phyloP scores from a whole-genome alignment of 148 eudicot genomes.

The Rhododendron henanense region DNA sequence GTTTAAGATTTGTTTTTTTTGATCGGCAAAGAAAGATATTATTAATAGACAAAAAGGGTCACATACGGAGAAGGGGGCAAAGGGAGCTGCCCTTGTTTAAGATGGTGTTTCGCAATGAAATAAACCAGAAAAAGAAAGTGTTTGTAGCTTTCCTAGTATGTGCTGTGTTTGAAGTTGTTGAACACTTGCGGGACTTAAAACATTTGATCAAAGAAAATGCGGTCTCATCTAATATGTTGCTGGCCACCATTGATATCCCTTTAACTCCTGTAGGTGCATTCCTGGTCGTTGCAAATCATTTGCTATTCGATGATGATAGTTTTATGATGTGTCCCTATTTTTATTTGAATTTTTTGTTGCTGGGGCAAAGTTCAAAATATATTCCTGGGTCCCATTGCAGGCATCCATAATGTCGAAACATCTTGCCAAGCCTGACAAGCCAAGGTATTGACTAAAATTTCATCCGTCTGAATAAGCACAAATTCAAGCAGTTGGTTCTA shows the following conservation, averaged over 20 bases:
- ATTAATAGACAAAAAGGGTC: not conserved
- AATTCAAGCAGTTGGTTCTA: not conserved
- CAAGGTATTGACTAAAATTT: slow-evolving; percentile 44
- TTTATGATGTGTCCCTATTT: not conserved
- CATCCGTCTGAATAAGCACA: not conserved
- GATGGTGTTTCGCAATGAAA: not conserved
- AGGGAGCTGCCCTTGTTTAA: not conserved
- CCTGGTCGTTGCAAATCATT: slow-evolving; percentile 4
- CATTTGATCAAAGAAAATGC: not conserved
- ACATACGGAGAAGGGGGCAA: not conserved
- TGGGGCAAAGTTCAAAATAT: not conserved
- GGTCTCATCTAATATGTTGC: not conserved
- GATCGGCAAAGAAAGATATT: not conserved
- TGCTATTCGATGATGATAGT: not conserved
- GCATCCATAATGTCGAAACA: slow-evolving; percentile 87
- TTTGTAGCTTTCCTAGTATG: not conserved
- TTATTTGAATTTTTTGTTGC: not conserved
- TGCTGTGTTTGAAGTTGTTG: slow-evolving; percentile 1
- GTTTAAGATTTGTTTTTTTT: not conserved
- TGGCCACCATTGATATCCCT: not conserved
- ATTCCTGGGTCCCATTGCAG: slow-evolving; percentile 29
- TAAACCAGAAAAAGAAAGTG: not conserved
- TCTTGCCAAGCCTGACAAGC: slow-evolving; percentile 56
- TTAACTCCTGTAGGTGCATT: not conserved
- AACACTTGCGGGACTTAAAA: not conserved